These are phyloP conservation scores for Melaleuca quinquenervia DNA, from an alignment of 345 rosid species.

Conservation along the genomic window DNA sequence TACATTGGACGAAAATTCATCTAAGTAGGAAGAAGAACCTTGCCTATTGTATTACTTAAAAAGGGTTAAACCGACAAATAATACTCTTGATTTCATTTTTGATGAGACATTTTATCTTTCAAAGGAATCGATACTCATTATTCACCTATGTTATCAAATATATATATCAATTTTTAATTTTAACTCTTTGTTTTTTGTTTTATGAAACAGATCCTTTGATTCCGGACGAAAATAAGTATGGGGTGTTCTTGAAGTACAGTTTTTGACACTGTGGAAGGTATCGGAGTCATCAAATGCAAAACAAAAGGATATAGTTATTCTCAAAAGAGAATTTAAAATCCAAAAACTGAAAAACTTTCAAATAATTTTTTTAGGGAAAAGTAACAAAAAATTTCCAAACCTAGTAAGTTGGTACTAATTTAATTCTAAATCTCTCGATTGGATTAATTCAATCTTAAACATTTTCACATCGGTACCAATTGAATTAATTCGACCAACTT, in stretches of 20 bases:
- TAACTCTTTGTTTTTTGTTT: neutral
- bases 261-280: neutral
- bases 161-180: too few species aligned
- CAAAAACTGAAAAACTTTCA: neutral
- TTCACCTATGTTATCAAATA: too few species aligned
- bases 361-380: too few species aligned
- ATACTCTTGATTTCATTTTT: neutral
- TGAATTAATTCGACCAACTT: too few species aligned
- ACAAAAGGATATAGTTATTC: neutral
- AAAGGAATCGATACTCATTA: too few species aligned
- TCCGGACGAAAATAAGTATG: neutral
- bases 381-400: too few species aligned
- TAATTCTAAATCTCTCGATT: too few species aligned
- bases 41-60: neutral
- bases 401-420: too few species aligned
- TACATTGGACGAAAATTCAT: neutral
- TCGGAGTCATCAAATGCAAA: neutral
- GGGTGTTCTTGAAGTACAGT: neutral
- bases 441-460: too few species aligned
- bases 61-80: neutral
- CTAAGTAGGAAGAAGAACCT: neutral
- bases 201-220: neutral
- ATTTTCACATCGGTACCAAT: too few species aligned
- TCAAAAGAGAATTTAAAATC: neutral
- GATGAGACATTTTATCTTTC: neutral